Conservation (phyloP, 2,329 filamentous ascomycete genomes). For the Cercospora canescens region DNA sequence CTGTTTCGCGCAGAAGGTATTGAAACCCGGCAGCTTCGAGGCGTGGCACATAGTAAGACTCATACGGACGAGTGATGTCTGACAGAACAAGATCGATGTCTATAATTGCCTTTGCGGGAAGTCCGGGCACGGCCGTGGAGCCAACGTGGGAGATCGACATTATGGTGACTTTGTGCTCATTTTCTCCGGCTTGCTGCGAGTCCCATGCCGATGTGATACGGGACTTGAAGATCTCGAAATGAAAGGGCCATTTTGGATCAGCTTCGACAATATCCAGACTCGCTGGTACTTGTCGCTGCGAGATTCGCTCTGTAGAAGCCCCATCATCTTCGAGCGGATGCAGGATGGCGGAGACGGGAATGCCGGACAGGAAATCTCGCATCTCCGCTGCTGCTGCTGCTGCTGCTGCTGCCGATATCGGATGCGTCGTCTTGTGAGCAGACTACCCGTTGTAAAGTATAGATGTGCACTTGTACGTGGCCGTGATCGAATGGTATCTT, state of each 20-base stretch:
- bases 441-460: background rate
- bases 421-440: background rate
- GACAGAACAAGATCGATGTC: constrained; percentile 54
- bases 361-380: background rate
- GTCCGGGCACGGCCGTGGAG: constrained; percentile 52
- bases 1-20: constrained; percentile 49
- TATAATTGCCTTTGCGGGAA: constrained; percentile 55
- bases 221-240: constrained; percentile 35
- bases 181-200: background rate
- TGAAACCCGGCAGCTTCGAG: constrained; percentile 49
- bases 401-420: background rate
- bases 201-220: constrained; percentile 42
- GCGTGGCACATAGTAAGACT: constrained; percentile 44
- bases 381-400: background rate
- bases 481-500: background rate
- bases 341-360: background rate
- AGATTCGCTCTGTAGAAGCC: constrained; percentile 19
- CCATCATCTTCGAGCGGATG: background rate
- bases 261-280: constrained; percentile 38
- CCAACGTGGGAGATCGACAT: constrained; percentile 50
- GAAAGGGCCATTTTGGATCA: constrained; percentile 41
- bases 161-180: constrained; percentile 23
- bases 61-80: constrained; percentile 38
- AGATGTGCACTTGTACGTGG: background rate
- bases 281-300: constrained; percentile 17